Base-by-base conservation (phyloP, 1,284 basidiomycete species). In the Ustilago shanxiensis region DNA sequence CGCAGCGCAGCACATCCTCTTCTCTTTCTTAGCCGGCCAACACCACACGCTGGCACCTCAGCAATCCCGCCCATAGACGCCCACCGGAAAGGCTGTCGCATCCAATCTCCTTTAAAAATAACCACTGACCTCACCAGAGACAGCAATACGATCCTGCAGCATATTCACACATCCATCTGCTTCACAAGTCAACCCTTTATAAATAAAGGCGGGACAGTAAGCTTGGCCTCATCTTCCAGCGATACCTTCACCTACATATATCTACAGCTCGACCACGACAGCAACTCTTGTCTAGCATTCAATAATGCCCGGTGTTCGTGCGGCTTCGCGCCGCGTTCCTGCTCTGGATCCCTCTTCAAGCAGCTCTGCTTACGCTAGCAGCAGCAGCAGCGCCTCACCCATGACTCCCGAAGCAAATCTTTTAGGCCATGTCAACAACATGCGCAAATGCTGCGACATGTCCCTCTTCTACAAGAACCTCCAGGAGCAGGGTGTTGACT, bases 381-480 rank as follows among this genome's bases (percentile, higher is more conserved):
- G 61, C 53, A 67, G 60, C 44, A 60, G 50, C 45, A 54, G 54
- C 13, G 51, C 63, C 2, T 71, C 68, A 5, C 64, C 65, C 2
- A n/a, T 53, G 29, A 71, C 65, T 3, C 65, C 68, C n/a, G 69
- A 72, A 24, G 37, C 37, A 14, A 60, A 70, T 45, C 73, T 79
- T 33, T 73, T 79, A 26, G 41, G 18, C 7, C 68, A 80, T 51
- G 73, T 77, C 61, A 80, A 80, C 70, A 72, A 66, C 66, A 72
- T 79, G 47, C 69, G 79, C 55, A 73, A 65, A 55, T 73, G 68
- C 65, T 75, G 72, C 58, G 70, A 77, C 60, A 72, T 76, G 67
- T 70, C 74, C n/a, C 66, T 66, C 28, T 73, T 80, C 50, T 49
- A 72, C 62, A 62, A 66, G 49, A 66, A 60, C 39, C 29, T 76